phyloP scores from a whole-genome alignment of 1,284 basidiomycete species.

The Fomitopsis schrenkii region DNA sequence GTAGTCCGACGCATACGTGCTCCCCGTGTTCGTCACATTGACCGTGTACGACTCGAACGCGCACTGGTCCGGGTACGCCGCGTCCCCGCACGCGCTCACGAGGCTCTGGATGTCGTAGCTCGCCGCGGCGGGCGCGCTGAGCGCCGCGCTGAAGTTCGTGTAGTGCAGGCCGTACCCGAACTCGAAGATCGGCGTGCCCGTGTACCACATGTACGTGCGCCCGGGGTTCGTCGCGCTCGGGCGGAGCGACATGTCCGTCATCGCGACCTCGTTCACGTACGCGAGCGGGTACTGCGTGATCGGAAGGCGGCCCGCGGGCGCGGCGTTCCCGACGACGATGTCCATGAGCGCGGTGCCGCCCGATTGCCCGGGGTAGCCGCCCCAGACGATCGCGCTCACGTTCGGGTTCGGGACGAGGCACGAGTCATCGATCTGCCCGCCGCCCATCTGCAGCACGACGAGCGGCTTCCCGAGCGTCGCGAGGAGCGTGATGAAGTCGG shows the following conservation, averaged over 20 bases:
- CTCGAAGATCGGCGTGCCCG: constrained; percentile 42
- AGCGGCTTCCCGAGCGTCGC: constrained; percentile 44
- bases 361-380: constrained; percentile 51
- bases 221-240: constrained; percentile 45
- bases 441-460: constrained; percentile 51
- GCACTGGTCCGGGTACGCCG: constrained; percentile 38
- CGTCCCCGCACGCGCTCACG: constrained; percentile 22
- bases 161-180: constrained; percentile 53
- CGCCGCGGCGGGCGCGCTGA: constrained; percentile 19
- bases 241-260: constrained; percentile 56
- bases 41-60: constrained; percentile 45
- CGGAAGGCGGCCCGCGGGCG: constrained; percentile 46
- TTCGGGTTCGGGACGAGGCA: constrained; percentile 34
- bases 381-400: constrained; percentile 54
- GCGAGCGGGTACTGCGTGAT: constrained; percentile 50
- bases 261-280: constrained; percentile 43
- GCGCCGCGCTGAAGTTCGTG: constrained; percentile 44
- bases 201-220: constrained; percentile 57
- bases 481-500: constrained; percentile 43
- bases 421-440: constrained; percentile 49
- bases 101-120: constrained; percentile 40
- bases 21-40: constrained; percentile 44
- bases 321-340: constrained; percentile 43
- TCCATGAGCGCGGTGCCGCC: constrained; percentile 49
- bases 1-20: constrained; percentile 42